A percentile compares a stretch with the other conserved stretches of the same genome.
Conservation (phyloP, 768 basidiomycete species). For the Boletus reticulatus region DNA sequence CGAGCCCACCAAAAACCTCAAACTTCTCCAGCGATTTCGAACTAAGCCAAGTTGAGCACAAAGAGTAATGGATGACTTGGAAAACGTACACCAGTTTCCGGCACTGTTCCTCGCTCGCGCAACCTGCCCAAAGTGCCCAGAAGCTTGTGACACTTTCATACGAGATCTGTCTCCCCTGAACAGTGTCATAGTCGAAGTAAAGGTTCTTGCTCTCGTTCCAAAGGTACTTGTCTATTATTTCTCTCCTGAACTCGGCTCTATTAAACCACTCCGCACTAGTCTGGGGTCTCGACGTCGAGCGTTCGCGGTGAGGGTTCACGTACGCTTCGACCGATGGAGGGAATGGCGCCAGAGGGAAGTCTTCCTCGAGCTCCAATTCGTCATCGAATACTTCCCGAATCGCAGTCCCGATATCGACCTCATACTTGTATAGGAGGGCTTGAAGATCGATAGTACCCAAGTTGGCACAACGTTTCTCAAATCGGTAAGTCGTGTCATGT, state of each 20-base stretch:
- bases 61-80: neutral
- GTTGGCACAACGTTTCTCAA: constrained; percentile 97
- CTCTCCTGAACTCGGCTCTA: constrained; percentile 78
- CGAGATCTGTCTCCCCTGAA: constrained; percentile 83
- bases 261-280: constrained; percentile 90
- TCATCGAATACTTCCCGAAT: constrained; percentile 95
- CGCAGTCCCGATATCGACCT: constrained; percentile 97
- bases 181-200: constrained; percentile 97
- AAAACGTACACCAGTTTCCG: constrained; percentile 84
- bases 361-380: constrained; percentile 87
- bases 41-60: constrained; percentile 40
- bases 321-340: constrained; percentile 77
- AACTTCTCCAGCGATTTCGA: constrained; percentile 90
- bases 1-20: constrained; percentile 92
- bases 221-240: constrained; percentile 87
- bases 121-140: constrained; percentile 98
- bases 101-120: constrained; percentile 93
- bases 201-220: constrained; percentile 96
- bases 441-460: constrained; percentile 96
- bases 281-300: constrained; percentile 60
- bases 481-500: constrained; percentile 94
- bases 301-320: constrained; percentile 56
- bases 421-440: constrained; percentile 96
- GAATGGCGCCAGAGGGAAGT: constrained; percentile 89
- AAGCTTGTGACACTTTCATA: constrained; percentile 97